Percentiles rank a stretch among this genome's conserved stretches.
These are phyloP conservation scores for Clavispora phyllophila DNA, from an alignment of 805 yeast genomes.

Conservation along the genomic window DNA sequence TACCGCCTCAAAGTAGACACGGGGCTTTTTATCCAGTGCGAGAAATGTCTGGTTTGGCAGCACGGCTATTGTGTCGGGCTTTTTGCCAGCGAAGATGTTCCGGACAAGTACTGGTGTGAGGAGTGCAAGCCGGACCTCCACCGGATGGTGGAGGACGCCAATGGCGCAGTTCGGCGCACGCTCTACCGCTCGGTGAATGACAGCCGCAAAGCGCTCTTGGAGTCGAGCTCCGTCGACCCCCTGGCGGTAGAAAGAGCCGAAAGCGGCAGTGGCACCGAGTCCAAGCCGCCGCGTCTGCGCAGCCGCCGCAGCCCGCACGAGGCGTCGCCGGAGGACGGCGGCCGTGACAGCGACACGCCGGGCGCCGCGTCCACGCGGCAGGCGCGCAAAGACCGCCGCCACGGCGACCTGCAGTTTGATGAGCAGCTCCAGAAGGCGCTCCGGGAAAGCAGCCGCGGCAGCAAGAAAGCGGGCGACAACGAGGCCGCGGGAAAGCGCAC, in stretches of 20 bases:
- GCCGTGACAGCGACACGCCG: constrained; percentile 8
- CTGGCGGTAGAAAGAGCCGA: constrained; percentile 5
- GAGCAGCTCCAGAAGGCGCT: constrained; percentile 45
- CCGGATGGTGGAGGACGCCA: constrained; percentile 32
- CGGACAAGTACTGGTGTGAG: constrained; percentile 96
- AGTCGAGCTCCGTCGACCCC: constrained; percentile 1
- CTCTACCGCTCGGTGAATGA: constrained; percentile 40
- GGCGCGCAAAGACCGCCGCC: constrained; percentile 29
- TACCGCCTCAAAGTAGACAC: constrained; percentile 39
- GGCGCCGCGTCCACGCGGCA: constrained; percentile 15
- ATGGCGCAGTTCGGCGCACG: constrained; percentile 18
- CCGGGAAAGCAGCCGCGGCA: constrained; percentile 49
- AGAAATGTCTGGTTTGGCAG: constrained; percentile 93
- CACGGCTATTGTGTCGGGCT: constrained; percentile 96
- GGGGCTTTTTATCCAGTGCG: constrained; percentile 80
- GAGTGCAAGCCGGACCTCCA: constrained; percentile 84
- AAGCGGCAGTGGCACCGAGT: neutral
- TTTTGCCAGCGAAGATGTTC: constrained; percentile 65
- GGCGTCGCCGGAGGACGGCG: constrained; percentile 1
- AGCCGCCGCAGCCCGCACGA: constrained; percentile 4
- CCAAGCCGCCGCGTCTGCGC: constrained; percentile 4
- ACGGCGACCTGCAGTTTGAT: constrained; percentile 31
- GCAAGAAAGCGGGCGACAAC: constrained; percentile 23
- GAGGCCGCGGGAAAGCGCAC: constrained; percentile 18
- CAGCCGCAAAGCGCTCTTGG: constrained; percentile 31